A percentile compares a stretch with the other conserved stretches of the same genome.
Conservation (phyloP, 495 filamentous ascomycete species). For the Pseudevernia furfuracea region DNA sequence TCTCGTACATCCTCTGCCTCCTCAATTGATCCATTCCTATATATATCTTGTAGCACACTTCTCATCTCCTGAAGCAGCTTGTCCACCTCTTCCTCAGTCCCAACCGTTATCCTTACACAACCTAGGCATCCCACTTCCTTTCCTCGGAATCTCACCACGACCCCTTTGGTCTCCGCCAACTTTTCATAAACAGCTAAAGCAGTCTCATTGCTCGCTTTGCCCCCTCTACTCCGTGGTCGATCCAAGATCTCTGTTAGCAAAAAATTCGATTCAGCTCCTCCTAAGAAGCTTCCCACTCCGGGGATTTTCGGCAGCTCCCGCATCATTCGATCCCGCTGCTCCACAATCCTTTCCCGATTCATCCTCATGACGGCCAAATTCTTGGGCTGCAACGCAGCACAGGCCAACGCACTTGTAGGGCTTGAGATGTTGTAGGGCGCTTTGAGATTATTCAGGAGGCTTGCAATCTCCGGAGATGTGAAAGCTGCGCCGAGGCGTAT, state of each 20-base stretch:
- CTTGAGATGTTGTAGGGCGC: constrained; percentile 91
- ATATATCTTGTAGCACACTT: constrained; percentile 48
- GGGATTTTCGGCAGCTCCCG: constrained; percentile 63
- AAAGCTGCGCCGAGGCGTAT: constrained; percentile 72
- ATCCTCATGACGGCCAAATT: constrained; percentile 64
- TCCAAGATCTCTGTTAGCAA: constrained; percentile 81
- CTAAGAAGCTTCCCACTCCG: constrained; percentile 74
- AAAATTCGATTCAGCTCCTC: constrained; percentile 80
- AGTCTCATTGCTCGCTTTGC: constrained; percentile 65
- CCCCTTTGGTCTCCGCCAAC: constrained; percentile 78
- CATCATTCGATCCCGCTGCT: constrained; percentile 70
- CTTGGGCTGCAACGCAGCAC: constrained; percentile 53
- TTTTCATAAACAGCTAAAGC: constrained; percentile 74
- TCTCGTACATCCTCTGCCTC: constrained; percentile 28
- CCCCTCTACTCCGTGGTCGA: constrained; percentile 44
- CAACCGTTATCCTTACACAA: constrained; percentile 85
- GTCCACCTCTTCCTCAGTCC: constrained; percentile 77
- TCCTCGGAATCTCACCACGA: constrained; percentile 88
- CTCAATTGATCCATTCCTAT: constrained; percentile 26
- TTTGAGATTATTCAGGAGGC: constrained; percentile 80
- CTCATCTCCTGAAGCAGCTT: constrained; percentile 63
- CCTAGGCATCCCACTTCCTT: constrained; percentile 85
- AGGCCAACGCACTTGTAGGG: constrained; percentile 75
- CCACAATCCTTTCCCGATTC: constrained; percentile 59
- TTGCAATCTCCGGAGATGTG: constrained; percentile 59